Evolutionary conservation across 1,284 basidiomycete species (phyloP), one percentile per base, ranked within the genome.

Genomic region (Fomitopsis betulina): DNA sequence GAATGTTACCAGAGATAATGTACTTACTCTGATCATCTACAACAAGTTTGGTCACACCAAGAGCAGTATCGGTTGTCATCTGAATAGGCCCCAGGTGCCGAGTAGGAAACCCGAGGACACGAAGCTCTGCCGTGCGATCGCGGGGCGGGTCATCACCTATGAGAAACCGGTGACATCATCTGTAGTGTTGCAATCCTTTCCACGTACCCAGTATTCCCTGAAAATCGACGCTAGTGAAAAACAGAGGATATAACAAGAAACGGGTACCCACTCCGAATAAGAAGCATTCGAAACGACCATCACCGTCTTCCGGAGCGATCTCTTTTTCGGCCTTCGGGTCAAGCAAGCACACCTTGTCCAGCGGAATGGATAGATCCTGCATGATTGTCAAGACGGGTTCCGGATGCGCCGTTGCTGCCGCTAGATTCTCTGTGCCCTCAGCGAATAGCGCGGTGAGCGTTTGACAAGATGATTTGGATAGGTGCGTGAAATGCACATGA

Each of bases 51-150:
- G 94, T 95, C 6, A 98, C 96, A 8, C 91, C 94, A 0, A 98
- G 79, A 0, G 96, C 96, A 1, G 96, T 98, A 72, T 99, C 96
- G 0, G 96, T 99, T 27, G 96, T 98, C 96, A 99, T 99, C 73
- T 99, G 97, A 1, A 94, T 79, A 1, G 84, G 77, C 0, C 93
- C 93, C 5, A 97, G 79, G 72, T 91, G 91, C 27, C 95, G 82
- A 3, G 81, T 83, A 0, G 93, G 92, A 70, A 97, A 98, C 0
- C 94, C 94, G 17, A 95, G 76, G 15, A 80, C 80, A 30, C 97
- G 86, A 43, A 99, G 82, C 69, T 96, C 93, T 2, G 86, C 83
- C 0, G 96, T 99, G 49, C 91, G 77, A 65, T 96, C 94, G 50
- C 93, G 80, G 0, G 94, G 94, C 1, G 94, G 94, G 70, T 96